Evolutionary conservation across 768 basidiomycete species (phyloP).

Genomic region (Tremella mesenterica): DNA sequence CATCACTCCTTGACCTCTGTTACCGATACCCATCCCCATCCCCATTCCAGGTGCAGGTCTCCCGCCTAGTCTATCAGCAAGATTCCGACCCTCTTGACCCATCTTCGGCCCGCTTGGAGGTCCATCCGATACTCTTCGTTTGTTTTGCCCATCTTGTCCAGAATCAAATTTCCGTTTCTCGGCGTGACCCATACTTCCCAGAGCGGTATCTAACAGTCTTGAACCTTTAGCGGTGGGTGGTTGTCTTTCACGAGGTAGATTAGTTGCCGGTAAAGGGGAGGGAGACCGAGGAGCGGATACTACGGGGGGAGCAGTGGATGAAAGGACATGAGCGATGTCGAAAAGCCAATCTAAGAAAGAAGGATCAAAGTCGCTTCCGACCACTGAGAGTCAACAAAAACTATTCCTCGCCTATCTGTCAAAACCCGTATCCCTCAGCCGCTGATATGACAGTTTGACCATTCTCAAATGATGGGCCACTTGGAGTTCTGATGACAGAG

Average conservation of each 20-base stretch:
- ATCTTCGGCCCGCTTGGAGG: slow-evolving; percentile 57
- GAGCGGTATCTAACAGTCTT: neutral
- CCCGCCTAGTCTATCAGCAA: slow-evolving; percentile 69
- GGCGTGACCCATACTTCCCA: slow-evolving; percentile 2
- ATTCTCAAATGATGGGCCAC: neutral
- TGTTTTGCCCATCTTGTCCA: slow-evolving; percentile 17
- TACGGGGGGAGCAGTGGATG: slow-evolving; percentile 11
- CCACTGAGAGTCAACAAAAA: slow-evolving; percentile 6
- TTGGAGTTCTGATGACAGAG: neutral
- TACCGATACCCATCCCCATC: no score
- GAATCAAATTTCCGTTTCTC: slow-evolving; percentile 35
- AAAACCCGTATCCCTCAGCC: no score
- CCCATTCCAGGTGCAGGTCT: slow-evolving; percentile 4
- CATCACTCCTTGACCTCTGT: slow-evolving; percentile 7
- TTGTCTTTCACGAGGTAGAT: neutral
- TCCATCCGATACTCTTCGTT: slow-evolving; percentile 27
- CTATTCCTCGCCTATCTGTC: no score
- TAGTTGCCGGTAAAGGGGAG: slow-evolving; percentile 1
- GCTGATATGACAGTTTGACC: no score
- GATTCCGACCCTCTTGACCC: slow-evolving; percentile 55
- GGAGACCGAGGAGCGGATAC: slow-evolving; percentile 5
- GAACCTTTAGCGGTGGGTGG: neutral
- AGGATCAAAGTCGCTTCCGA: slow-evolving; percentile 22
- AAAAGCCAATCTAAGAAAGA: slow-evolving; percentile 40
- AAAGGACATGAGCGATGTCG: slow-evolving; percentile 8